Evolutionary conservation across 1,284 basidiomycete species (phyloP), one percentile per base, ranked within the genome.

Genomic region (Ustilago shanxiensis): DNA sequence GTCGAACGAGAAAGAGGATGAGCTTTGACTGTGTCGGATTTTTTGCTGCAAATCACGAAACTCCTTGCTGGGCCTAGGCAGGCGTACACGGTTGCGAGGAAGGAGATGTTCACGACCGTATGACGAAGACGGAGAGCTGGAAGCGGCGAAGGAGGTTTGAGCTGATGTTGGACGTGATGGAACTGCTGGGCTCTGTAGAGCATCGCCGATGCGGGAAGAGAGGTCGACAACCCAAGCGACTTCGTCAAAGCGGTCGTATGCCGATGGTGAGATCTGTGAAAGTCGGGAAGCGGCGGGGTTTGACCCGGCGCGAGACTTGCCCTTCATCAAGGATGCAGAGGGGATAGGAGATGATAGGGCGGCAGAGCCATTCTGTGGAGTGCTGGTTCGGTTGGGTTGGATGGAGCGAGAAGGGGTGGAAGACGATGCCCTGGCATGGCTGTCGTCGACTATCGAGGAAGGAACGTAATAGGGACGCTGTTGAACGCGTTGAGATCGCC

Each of bases 211-310:
- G 31, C 31, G 7, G 35, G 35, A 37, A 37, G 35, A 37, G 35
- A 78, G 61, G 51, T 78, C 59, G 39, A 78, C 63, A 51, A 74
- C 54, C 75, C 75, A 78, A 4, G 66, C 56, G 20, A 78, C 65
- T 22, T 78, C 71, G 26, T 78, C 65, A 54, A 78, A 78, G 54
- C 60, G 60, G n/a, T 78, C 60, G 33, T 78, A 78, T 29, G 75
- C 75, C 3, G 75, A 74, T 13, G 67, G 59, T 1, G 62, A 63
- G 54, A 50, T 53, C 35, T 59, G 61, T 5, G 60, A 64, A 20
- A 41, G 59, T 14, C 54, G 64, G 28, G 60, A 51, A 33, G 57
- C 58, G 8, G 52, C 24, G 11, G 56, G n/a, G 28, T 31, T 35
- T 2, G 55, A 11, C n/a, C 6, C 31, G 2, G 10, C 20, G 2